A percentile compares a stretch with the other conserved stretches of the same genome.
These are phyloP conservation scores for Elsinoe fawcettii DNA, from an alignment of 2,329 filamentous ascomycete genomes.

Conservation along the genomic window DNA sequence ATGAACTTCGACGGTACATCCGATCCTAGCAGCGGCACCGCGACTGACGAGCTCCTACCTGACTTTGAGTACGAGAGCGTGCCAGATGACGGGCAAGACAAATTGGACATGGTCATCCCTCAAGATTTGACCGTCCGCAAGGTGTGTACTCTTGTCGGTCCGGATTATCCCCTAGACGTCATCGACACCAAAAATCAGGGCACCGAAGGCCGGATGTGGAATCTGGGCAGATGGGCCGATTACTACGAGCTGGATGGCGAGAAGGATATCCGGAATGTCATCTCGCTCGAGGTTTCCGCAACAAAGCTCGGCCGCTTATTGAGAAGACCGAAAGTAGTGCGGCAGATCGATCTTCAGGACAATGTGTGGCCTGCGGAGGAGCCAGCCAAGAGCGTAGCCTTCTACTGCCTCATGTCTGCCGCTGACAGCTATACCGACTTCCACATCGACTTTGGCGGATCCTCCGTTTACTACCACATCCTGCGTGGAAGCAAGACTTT, in stretches of 20 bases:
- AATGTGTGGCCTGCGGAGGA: conserved; percentile 48
- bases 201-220: conserved; percentile 57
- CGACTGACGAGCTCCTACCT: conserved; percentile 20
- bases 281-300: conserved; percentile 60
- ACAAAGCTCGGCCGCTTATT: conserved; percentile 56
- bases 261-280: conserved; percentile 60
- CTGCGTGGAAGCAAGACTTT: conserved; percentile 62
- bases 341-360: conserved; percentile 53
- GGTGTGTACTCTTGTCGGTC: conserved; percentile 57
- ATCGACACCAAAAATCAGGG: conserved; percentile 65
- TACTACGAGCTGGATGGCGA: conserved; percentile 57
- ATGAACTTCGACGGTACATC: conserved; percentile 10
- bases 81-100: conserved; percentile 55
- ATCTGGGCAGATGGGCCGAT: conserved; percentile 58
- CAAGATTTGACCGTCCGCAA: conserved; percentile 54
- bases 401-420: conserved; percentile 63
- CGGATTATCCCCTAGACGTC: conserved; percentile 55
- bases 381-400: conserved; percentile 53
- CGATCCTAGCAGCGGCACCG: conserved; percentile 22
- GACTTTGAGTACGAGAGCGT: conserved; percentile 44
- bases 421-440: conserved; percentile 66
- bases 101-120: conserved; percentile 61
- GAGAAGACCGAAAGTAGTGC: conserved; percentile 55
- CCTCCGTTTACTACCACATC: conserved; percentile 64
- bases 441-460: conserved; percentile 64